Base-by-base conservation (phyloP, 2,329 filamentous ascomycete species). In the Colletotrichum scovillei region DNA sequence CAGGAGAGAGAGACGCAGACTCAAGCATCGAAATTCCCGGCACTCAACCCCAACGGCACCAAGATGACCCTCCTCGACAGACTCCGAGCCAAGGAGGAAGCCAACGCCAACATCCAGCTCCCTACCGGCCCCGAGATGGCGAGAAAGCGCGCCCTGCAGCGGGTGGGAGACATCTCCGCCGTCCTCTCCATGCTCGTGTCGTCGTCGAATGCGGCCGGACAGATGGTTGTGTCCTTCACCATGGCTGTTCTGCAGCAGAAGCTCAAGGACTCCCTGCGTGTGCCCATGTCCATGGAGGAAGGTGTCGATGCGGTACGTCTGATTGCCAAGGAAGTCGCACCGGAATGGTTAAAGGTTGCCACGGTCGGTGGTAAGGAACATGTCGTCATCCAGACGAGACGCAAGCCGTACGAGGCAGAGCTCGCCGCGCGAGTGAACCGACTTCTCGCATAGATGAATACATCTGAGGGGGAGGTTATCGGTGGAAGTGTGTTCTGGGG, bases 21-120 rank as follows among this genome's bases (percentile, higher is more conserved):
- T 65, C 81, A 82, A 30, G 78, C 81, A 74, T 60, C 77, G 73
- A 78, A 77, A 46, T 26, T 59, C 19, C 58, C 80, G 75, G 64
- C 78, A 75, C 46, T 79, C 78, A 88, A 87, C 73, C 74, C 84
- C 1, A 85, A 86, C 63, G 86, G 84, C 56, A 81, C 82, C 58
- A 86, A 91, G 83, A 91, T 93, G 84, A 90, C 90, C 66, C 89
- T 97, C 28, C 87, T 97, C 70, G 93, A 95, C 80, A 92, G 93
- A 62, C 89, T 97, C 75, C 92, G 93, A 75, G 86, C 88, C 67
- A 96, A 96, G 84, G 90, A 93, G 76, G 81, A 88, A 76, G 86
- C 89, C 80, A 80, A 88, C 80, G 78, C 84, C 74, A 79, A 86
- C 76, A 74, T 87, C 76, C 75, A 81, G 79, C 76, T 83, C 72